phyloP scores from a whole-genome alignment of 164 flowering plant genomes.

The Sextonia rubra region DNA sequence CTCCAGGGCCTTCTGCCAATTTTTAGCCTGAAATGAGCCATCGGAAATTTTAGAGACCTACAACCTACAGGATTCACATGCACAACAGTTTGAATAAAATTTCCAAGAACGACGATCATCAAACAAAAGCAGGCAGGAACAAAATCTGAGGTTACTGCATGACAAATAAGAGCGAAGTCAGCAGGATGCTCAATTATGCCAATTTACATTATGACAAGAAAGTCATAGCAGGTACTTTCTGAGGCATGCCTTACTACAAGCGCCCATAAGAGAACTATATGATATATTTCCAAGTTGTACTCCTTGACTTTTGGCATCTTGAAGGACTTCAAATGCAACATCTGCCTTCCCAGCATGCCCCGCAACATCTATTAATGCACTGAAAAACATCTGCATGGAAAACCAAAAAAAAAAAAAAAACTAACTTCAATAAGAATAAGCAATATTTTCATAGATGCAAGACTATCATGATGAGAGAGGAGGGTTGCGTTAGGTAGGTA shows the following conservation, averaged over 20 bases:
- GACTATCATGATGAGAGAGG: too few relatives aligned
- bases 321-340: conserved; percentile 64
- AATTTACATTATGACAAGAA: neutral
- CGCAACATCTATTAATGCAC: conserved; percentile 87
- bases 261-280: conserved; percentile 96
- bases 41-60: neutral
- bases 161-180: neutral
- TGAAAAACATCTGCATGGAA: conserved; percentile 74
- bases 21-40: conserved; percentile 53
- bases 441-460: too few relatives aligned
- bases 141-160: neutral
- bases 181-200: neutral
- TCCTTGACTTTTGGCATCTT: conserved; percentile 52
- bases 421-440: neutral
- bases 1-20: conserved; percentile 83
- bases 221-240: neutral
- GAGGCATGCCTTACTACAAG: conserved; percentile 83
- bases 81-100: neutral
- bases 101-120: neutral
- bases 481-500: too few relatives aligned
- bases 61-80: neutral
- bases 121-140: neutral
- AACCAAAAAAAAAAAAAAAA: too few relatives aligned
- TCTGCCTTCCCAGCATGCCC: conserved; percentile 91
- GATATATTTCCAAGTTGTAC: conserved; percentile 56